Percentiles rank a stretch among this genome's conserved stretches.
phyloP scores from a whole-genome alignment of 177 flowering plant species.

The Vitis hybrid region DNA sequence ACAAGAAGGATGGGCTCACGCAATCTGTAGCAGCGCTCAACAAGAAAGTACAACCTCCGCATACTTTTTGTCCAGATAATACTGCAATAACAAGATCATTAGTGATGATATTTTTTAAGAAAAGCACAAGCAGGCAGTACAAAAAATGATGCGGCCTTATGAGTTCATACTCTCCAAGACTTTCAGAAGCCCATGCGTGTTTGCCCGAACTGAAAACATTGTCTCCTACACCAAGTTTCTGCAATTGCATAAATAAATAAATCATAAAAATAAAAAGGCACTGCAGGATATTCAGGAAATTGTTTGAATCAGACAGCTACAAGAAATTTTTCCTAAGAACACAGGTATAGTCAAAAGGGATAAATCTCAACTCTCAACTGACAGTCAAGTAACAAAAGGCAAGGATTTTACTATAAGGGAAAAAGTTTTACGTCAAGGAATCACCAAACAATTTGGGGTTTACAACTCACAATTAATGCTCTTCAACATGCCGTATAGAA shows the following conservation, averaged over 20 bases:
- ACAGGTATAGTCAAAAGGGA: too few species aligned
- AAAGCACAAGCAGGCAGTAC: not conserved
- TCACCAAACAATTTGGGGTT: too few species aligned
- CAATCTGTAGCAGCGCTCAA: constrained; percentile 73
- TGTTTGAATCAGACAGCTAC: too few species aligned
- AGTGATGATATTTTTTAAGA: not conserved
- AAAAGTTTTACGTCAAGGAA: too few species aligned
- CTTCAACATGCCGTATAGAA: too few species aligned
- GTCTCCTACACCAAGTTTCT: constrained; percentile 32
- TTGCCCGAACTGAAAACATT: constrained; percentile 1
- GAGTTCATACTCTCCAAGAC: constrained; percentile 43
- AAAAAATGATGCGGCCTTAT: not conserved
- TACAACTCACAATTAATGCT: too few species aligned
- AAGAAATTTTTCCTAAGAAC: too few species aligned
- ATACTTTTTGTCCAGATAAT: constrained; percentile 74
- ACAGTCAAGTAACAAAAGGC: too few species aligned
- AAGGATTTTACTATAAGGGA: too few species aligned
- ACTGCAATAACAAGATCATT: constrained; percentile 37
- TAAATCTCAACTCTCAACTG: too few species aligned
- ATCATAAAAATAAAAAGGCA: not conserved
- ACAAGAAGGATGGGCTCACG: constrained; percentile 97
- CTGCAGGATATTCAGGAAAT: too few species aligned
- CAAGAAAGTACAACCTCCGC: constrained; percentile 77
- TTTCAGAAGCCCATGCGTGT: constrained; percentile 18
- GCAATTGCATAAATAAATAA: constrained; percentile 1